phyloP scores from a whole-genome alignment of 179 eudicot species.

The Nepenthes alata region DNA sequence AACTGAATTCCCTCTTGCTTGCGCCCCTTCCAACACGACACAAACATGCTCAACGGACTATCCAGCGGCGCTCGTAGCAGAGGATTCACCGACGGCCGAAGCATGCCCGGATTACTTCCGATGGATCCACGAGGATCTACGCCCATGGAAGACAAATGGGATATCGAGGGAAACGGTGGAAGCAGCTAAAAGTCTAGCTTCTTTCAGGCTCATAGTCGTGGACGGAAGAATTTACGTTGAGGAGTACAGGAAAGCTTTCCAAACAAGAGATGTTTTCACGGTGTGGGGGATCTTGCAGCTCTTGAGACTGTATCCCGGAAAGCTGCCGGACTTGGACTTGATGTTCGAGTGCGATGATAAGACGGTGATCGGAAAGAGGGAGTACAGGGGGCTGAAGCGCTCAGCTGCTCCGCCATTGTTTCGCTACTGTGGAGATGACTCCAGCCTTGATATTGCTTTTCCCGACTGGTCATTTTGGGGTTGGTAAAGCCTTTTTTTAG shows the following conservation, averaged over 20 bases:
- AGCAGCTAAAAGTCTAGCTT: slow-evolving; percentile 9
- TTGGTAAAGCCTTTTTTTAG: slow-evolving; percentile 25
- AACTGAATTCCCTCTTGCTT: slow-evolving; percentile 1
- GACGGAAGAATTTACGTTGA: slow-evolving; percentile 34
- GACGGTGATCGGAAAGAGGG: slow-evolving; percentile 12
- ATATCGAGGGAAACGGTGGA: slow-evolving; percentile 25
- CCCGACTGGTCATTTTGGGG: slow-evolving; percentile 78
- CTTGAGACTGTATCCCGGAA: slow-evolving; percentile 36
- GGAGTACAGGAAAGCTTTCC: slow-evolving; percentile 19
- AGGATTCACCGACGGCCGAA: not conserved
- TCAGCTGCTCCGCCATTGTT: slow-evolving; percentile 34
- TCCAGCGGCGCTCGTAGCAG: not conserved
- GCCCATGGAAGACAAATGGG: slow-evolving; percentile 29
- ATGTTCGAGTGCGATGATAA: slow-evolving; percentile 39
- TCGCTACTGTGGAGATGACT: slow-evolving; percentile 38
- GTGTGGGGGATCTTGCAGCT: slow-evolving; percentile 50
- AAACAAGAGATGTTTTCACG: slow-evolving; percentile 37
- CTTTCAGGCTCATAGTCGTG: slow-evolving; percentile 22
- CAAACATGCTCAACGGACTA: not conserved
- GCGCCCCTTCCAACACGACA: not conserved
- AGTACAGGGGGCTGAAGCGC: slow-evolving; percentile 10
- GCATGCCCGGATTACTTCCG: slow-evolving; percentile 31
- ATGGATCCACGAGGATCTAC: slow-evolving; percentile 31
- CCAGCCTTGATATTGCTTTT: slow-evolving; percentile 34
- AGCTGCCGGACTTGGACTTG: slow-evolving; percentile 44